Percentiles rank a stretch among this genome's conserved stretches.
phyloP scores from a whole-genome alignment of 768 basidiomycete species.

The Hebeloma cylindrosporum region DNA sequence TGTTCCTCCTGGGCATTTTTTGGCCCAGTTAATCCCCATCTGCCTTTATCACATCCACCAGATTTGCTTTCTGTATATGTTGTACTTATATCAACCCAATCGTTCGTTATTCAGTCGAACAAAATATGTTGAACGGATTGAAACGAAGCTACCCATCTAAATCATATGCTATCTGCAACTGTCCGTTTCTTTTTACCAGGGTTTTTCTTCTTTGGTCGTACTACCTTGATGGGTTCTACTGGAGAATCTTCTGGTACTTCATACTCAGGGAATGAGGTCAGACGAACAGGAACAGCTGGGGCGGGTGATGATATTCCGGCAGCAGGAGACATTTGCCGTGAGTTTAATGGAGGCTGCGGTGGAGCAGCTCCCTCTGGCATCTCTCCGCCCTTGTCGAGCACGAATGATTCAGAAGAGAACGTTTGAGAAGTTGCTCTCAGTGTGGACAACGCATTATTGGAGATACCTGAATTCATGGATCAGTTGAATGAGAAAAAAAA shows the following conservation, averaged over 20 bases:
- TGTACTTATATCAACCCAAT: constrained; percentile 20
- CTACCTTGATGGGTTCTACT: constrained; percentile 75
- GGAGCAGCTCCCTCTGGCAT: constrained; percentile 67
- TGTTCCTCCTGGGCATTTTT: constrained; percentile 7
- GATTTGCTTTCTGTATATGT: constrained; percentile 26
- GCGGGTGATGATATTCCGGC: constrained; percentile 28
- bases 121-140: not conserved
- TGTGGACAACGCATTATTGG: constrained; percentile 41
- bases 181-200: constrained; percentile 71
- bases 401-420: constrained; percentile 47
- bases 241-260: constrained; percentile 49
- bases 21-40: constrained; percentile 11
- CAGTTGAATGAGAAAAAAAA: constrained; percentile 1
- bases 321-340: too few relatives aligned
- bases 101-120: constrained; percentile 14
- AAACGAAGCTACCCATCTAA: not conserved
- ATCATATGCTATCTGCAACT: not conserved
- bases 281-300: constrained; percentile 36
- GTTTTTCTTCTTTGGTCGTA: constrained; percentile 65
- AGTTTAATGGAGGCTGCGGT: constrained; percentile 15
- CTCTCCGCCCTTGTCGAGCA: constrained; percentile 79
- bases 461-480: constrained; percentile 23
- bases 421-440: constrained; percentile 41
- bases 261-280: constrained; percentile 51
- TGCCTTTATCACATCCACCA: constrained; percentile 12